Percentiles rank a stretch among this genome's conserved stretches.
Conservation (phyloP, 306 rosid species). For the Acmispon strigosus region DNA sequence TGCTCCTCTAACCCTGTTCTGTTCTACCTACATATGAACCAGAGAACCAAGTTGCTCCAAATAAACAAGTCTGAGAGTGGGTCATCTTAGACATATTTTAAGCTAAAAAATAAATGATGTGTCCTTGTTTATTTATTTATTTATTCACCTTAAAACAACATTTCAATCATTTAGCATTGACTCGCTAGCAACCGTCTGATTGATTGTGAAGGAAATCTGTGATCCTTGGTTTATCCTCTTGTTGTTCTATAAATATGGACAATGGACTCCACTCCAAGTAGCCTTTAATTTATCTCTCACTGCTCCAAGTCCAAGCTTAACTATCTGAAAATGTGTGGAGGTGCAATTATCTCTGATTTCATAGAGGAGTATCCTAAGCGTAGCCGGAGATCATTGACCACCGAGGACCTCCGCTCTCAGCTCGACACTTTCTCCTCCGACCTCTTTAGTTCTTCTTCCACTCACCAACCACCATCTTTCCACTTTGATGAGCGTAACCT, state of each 20-base stretch:
- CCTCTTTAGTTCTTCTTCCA: slow-evolving; percentile 7
- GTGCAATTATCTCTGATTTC: slow-evolving; percentile 59
- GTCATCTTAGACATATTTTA: no score
- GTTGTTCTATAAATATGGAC: slow-evolving; percentile 25
- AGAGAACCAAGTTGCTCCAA: no score
- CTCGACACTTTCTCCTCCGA: slow-evolving; percentile 40
- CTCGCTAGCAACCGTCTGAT: no score
- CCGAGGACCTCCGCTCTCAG: slow-evolving; percentile 39
- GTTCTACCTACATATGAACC: no score
- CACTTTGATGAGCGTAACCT: background rate
- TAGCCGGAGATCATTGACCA: slow-evolving; percentile 23
- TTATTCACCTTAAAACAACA: no score
- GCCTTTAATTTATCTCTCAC: background rate
- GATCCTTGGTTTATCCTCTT: background rate
- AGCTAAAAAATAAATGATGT: no score
- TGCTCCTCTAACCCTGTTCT: no score
- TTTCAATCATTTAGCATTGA: no score
- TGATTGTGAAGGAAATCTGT: background rate
- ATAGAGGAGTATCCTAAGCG: slow-evolving; percentile 17
- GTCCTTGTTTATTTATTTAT: no score
- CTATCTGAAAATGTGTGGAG: slow-evolving; percentile 53
- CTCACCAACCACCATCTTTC: background rate
- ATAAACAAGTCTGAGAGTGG: no score
- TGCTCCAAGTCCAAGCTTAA: background rate
- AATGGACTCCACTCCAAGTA: no score